Evolutionary conservation across 1,284 basidiomycete species (phyloP), one percentile per base, ranked within the genome.

Genomic region (Porogramme epimiltina): DNA sequence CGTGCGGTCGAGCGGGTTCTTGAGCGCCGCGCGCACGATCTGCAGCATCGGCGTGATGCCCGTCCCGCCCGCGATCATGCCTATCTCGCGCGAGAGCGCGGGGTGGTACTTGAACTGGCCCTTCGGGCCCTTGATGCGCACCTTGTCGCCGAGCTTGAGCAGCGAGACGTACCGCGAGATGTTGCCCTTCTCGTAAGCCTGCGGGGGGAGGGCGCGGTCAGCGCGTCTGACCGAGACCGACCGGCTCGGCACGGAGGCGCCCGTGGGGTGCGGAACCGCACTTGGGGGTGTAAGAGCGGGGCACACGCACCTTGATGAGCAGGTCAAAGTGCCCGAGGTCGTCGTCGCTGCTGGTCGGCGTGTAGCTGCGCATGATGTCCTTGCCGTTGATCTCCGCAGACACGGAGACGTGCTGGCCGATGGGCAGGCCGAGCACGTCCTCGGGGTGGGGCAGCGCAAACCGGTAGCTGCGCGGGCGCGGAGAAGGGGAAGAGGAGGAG

Each of bases 41-140:
- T 98, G 97, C 62, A 95, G 86, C 94, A 97, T 96, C 62, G 96
- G 96, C 0, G 97, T 98, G 70, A 99, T 96, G 58, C 96, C 96
- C 3, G 96, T 91, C 23, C 89, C 89, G 40, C 96, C 96, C 19
- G 96, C 95, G 63, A 99, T 95, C 95, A 99, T 96, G 65, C 94
- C 91, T 54, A 99, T 75, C 62, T 89, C 84, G 58, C 78, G 77
- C 20, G 87, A 80, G 36, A 94, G 76, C 44, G 76, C 76, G n/a
- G 84, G 80, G 51, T 73, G 64, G 73, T 95, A 95, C 58, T 78
- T 80, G 78, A 97, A 99, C 74, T 91, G 88, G 54, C 96, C 96
- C 75, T 93, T 97, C 62, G 96, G 96, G 2, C 96, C 96, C 73
- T 94, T 97, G 77, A 98, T 82, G 61, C 87, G 85, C 62, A 98